Conservation (phyloP, 1,284 basidiomycete genomes). For the Xerocomus cyaneibrunnescens region DNA sequence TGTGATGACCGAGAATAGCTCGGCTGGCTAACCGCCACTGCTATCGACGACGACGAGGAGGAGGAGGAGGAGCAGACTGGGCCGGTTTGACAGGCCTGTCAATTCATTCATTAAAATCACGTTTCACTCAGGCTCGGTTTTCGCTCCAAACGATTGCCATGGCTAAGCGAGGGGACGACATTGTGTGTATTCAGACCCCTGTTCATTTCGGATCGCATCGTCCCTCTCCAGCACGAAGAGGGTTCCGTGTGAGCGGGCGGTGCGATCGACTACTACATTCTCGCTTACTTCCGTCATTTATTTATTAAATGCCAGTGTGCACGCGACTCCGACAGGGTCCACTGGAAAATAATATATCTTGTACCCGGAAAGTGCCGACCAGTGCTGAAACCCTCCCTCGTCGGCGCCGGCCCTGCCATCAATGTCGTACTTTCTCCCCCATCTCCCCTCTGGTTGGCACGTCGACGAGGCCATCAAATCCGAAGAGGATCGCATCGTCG, state of each 20-base stretch:
- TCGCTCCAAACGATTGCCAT: no score
- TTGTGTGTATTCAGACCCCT: not conserved
- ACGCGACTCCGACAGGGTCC: no score
- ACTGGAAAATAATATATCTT: no score
- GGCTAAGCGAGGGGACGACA: not conserved
- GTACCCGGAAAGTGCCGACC: not conserved
- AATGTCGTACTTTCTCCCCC: conserved; percentile 88
- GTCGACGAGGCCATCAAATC: conserved; percentile 98
- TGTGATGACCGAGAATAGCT: no score
- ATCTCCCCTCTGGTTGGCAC: conserved; percentile 94
- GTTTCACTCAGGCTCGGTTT: not conserved
- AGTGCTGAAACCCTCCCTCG: not conserved
- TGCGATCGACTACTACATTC: no score
- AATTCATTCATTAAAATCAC: conserved; percentile 10
- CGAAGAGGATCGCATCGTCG: conserved; percentile 95
- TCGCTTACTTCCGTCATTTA: no score
- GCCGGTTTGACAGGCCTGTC: conserved; percentile 14
- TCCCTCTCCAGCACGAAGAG: not conserved
- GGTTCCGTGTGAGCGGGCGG: not conserved
- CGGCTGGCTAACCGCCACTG: no score
- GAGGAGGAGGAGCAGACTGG: not conserved
- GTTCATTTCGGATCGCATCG: not conserved
- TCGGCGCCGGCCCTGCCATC: conserved; percentile 1
- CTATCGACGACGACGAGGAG: no score
- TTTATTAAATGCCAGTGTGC: no score